Evolutionary conservation across 768 basidiomycete species (phyloP), one percentile per base, ranked within the genome.

Genomic region (Boletus subcaerulescens): DNA sequence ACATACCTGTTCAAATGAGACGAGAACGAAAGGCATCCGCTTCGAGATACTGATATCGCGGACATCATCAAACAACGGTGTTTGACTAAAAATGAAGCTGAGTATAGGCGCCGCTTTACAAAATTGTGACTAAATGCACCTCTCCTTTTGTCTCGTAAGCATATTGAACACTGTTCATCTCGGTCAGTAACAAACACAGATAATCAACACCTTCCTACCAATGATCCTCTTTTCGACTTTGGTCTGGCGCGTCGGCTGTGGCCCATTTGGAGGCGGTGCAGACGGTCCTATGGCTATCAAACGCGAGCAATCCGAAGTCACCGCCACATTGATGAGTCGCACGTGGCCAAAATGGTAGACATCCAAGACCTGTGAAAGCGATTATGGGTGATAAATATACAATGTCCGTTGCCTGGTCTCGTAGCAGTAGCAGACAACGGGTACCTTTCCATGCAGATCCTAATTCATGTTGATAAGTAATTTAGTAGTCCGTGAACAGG

Each of bases 181-280:
- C 1, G 18, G 43, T 67, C 51, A 61, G 55, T 20, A 31, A 13
- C 35, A n/a, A 45, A 40, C 0, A 42, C 11, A 11, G 5, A 41
- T 10, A 1, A 24, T 22, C 20, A 17, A 22, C 1, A 14, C 4
- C 1, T 11, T 48, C 77, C 20, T 56, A 81, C 80, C 77, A 29
- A 82, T 73, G 36, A 82, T 77, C 45, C 77, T 76, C 47, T 83
- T 82, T 60, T 83, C 81, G 1, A 76, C 74, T 38, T 75, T 71
- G 41, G 78, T 78, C 55, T 71, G 78, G 56, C 62, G 60, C 7
- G 73, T 78, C 5, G 80, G 81, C 29, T 78, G 76, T 10, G 77
- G 66, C 5, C 77, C 74, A 44, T 77, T 67, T 1, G 62, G 53
- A 2, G 76, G 76, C 2, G 74, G 67, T 31, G 75, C 63, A 10